A percentile compares a stretch with the other conserved stretches of the same genome.
Conservation (phyloP, 1,139 yeast genomes). For the Torulaspora globosa region DNA sequence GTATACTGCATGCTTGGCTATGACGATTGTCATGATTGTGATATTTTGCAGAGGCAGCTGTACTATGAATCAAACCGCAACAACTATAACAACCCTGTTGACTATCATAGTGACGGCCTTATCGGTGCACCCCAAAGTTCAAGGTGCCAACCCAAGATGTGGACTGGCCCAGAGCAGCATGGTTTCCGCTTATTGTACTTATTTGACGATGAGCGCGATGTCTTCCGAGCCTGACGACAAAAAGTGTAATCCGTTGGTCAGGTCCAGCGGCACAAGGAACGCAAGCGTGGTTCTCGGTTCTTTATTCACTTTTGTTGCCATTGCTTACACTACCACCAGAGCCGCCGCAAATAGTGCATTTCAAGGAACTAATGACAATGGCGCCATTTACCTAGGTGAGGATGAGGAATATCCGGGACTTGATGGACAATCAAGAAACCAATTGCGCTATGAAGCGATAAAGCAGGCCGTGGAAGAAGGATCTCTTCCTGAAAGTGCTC, state of each 20-base stretch:
- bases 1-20: slow-evolving; percentile 69
- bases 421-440: slow-evolving; percentile 56
- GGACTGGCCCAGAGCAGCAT: slow-evolving; percentile 96
- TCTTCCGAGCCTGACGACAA: slow-evolving; percentile 95
- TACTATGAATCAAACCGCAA: slow-evolving; percentile 85
- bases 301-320: slow-evolving; percentile 85
- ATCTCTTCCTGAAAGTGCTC: slow-evolving; percentile 86
- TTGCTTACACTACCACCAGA: slow-evolving; percentile 94
- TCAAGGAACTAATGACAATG: slow-evolving; percentile 31
- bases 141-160: slow-evolving; percentile 89
- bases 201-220: slow-evolving; percentile 87
- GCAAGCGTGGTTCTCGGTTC: slow-evolving; percentile 88
- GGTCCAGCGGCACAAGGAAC: slow-evolving; percentile 88
- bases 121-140: slow-evolving; percentile 78
- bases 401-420: slow-evolving; percentile 41
- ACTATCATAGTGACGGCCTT: slow-evolving; percentile 60
- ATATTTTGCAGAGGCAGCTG: slow-evolving; percentile 85
- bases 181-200: slow-evolving; percentile 92
- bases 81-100: slow-evolving; percentile 67
- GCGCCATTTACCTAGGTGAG: slow-evolving; percentile 34
- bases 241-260: slow-evolving; percentile 82
- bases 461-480: slow-evolving; percentile 95
- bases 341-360: slow-evolving; percentile 85
- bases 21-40: slow-evolving; percentile 75
- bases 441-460: slow-evolving; percentile 82